Base-by-base conservation (phyloP, 306 rosid species). In the Acacia confusa region DNA sequence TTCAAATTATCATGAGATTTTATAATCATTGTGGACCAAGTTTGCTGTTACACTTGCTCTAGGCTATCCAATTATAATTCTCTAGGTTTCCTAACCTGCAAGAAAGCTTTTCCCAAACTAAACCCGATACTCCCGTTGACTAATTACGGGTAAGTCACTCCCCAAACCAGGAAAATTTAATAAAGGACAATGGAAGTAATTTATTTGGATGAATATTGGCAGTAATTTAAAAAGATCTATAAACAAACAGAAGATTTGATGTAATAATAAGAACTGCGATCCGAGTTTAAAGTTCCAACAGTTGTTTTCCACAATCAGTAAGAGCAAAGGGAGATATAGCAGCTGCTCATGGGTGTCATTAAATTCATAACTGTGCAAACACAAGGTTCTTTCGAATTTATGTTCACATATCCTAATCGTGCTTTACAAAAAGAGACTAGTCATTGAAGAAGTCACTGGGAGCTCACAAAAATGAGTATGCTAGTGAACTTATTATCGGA, bases 31-130 rank as follows among this genome's bases (percentile, higher is more conserved):
- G 65, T 73, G 63, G 45, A 52, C 44, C 3, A 4, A 25, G 43
- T 30, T 73, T 40, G 82, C 84, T 61, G 78, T 82, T 83, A 86
- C 66, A 78, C 82, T 81, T 84, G n/a, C 41, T 30, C 41, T 15
- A 27, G 69, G 67, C 67, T 61, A 1, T 30, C 6, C 66, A 30
- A 6, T 15, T 10, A 41, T 14, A 40, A 10, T 22, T 70, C 44
- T 43, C 0, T 11, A n/a, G 25, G 30, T 43, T n/a, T 3, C 15
- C n/a, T 9, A 36, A n/a, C 1, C 63, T 27, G 28, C 28, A 27
- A 27, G 47, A 14, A 43, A 43, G 47, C 47, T 43, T 43, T 43
- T 43, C 47, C 47, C 47, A 43, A 43, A 45, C 17, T 45, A 45
- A 14, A 13, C 52, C 17, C 1, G 4, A 45, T 45, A n/a, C 55